Percentiles rank a stretch among this genome's conserved stretches.
Conservation (phyloP, 2,329 filamentous ascomycete genomes). For the Hymenoscyphus linearis region DNA sequence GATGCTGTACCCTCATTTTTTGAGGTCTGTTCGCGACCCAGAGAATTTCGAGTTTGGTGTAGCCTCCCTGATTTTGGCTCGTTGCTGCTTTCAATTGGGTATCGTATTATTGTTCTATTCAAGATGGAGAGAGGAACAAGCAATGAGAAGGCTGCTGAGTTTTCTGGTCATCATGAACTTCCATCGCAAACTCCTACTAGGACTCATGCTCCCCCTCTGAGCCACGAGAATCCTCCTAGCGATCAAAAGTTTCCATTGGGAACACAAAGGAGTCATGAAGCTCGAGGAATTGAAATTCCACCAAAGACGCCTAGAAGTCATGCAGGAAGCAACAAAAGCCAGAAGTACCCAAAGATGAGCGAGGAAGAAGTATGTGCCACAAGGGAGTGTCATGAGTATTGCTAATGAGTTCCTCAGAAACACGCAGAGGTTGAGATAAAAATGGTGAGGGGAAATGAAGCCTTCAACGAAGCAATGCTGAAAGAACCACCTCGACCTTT, state of each 20-base stretch:
- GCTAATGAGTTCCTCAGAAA: conserved; percentile 19
- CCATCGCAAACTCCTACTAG: neutral
- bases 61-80: neutral
- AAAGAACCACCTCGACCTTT: conserved; percentile 45
- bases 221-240: neutral
- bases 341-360: neutral
- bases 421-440: conserved; percentile 33
- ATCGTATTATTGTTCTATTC: neutral
- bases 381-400: neutral
- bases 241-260: neutral
- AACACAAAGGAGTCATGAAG: neutral
- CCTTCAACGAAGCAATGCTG: conserved; percentile 49
- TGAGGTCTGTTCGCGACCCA: neutral
- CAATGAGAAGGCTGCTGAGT: neutral
- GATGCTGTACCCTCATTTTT: neutral
- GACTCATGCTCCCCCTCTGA: neutral
- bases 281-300: neutral
- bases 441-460: conserved; percentile 46
- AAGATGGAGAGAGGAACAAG: neutral
- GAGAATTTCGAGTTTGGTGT: neutral
- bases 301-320: neutral
- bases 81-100: neutral
- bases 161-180: neutral
- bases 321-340: neutral
- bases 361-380: conserved; percentile 12